phyloP scores from a whole-genome alignment of 306 rosid genomes.

The Gillenia trifoliata region DNA sequence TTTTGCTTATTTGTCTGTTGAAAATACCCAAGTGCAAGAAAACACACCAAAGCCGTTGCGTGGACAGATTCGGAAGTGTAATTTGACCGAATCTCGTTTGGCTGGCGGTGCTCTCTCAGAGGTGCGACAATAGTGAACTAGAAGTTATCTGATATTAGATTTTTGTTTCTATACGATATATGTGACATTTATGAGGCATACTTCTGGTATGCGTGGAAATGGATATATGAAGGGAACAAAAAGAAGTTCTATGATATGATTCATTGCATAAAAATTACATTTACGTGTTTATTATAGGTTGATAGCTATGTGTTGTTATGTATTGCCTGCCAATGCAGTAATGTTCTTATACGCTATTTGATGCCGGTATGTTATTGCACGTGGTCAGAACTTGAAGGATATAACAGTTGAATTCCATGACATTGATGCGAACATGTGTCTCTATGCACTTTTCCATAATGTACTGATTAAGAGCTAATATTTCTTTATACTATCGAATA shows the following conservation, averaged over 20 bases:
- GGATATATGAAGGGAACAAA: background rate
- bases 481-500: background rate
- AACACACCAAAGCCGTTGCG: slow-evolving; percentile 19
- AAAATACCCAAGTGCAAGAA: slow-evolving; percentile 23
- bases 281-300: background rate
- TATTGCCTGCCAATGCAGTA: background rate
- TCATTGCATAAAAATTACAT: background rate
- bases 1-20: slow-evolving; percentile 65
- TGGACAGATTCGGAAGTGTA: slow-evolving; percentile 79
- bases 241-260: background rate
- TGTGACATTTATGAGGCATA: background rate
- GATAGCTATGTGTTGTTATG: background rate
- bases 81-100: slow-evolving; percentile 50
- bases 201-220: background rate
- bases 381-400: background rate
- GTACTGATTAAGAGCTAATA: background rate
- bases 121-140: slow-evolving; percentile 30
- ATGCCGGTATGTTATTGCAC: background rate
- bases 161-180: background rate
- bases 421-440: background rate
- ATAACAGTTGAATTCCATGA: background rate
- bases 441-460: background rate
- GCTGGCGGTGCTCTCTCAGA: slow-evolving; percentile 46
- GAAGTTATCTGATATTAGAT: background rate
- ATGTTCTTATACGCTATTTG: background rate